Conservation (phyloP, 176 grass and related monocot genomes). For the Bolboschoenus planiculmis region DNA sequence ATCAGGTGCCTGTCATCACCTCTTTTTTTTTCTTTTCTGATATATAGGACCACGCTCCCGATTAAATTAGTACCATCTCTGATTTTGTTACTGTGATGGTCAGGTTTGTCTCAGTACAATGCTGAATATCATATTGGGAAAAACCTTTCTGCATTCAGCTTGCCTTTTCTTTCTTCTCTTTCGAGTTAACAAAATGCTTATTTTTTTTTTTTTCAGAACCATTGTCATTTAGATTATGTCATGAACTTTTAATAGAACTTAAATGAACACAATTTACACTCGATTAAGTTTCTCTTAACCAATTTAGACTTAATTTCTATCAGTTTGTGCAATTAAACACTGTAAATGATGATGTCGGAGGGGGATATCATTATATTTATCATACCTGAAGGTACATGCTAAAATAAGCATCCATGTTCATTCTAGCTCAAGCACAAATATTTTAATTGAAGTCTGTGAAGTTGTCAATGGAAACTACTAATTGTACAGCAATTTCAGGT, state of each 20-base stretch:
- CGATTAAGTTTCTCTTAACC: background rate
- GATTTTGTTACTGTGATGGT: background rate
- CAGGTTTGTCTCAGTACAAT: background rate
- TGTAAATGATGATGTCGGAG: background rate
- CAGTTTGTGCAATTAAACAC: background rate
- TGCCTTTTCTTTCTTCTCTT: background rate
- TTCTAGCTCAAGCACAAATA: background rate
- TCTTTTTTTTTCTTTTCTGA: background rate
- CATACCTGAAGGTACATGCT: background rate
- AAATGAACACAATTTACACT: background rate
- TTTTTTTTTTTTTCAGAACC: background rate
- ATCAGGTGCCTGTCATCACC: slow-evolving; percentile 44
- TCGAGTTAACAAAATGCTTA: background rate
- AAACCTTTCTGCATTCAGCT: background rate
- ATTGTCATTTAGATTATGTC: background rate
- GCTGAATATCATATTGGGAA: background rate
- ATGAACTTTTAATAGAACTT: background rate
- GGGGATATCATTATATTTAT: background rate
- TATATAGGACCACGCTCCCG: background rate
- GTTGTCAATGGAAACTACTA: background rate
- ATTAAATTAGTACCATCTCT: slow-evolving; percentile 5
- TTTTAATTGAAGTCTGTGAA: background rate
- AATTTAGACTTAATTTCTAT: background rate
- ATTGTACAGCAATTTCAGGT: slow-evolving; percentile 43
- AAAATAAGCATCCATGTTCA: background rate